Evolutionary conservation across 805 yeast species (phyloP), one percentile per base, ranked within the genome.

Genomic region (Maudiozyma serrabonitensis): DNA sequence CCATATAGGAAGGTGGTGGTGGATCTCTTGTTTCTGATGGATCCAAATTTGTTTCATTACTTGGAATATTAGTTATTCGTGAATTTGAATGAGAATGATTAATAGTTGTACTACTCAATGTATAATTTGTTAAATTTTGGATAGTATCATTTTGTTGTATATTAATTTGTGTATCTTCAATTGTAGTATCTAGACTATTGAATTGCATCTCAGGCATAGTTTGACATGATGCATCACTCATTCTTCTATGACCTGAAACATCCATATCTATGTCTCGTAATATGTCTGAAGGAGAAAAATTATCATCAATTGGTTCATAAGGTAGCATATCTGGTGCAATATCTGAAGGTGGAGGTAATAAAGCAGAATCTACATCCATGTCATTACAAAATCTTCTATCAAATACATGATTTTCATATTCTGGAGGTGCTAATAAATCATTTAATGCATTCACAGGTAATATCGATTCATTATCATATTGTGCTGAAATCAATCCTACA

Each of bases 391-490:
- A 46, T 19, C 42, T 16, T 15, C 43, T 25, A 38, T 47, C 96
- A 65, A 83, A 86, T 34, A 87, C 78, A 63, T 86, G 93, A 50
- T 75, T 79, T 52, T 79, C 88, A 64, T 89, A 89, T 51, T 82
- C 75, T 26, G 96, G 95, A 3, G 96, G 96, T 1, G 95, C 93
- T 67, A 79, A 72, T 50, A 74, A 70, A 5, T 74, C 71, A 12
- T 63, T 59, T 15, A 61, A 47, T 34, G 56, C 42, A 9, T 26
- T 32, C 3, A 38, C 50, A 4, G 50, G 50, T 23, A 47, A 28
- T 15, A 32, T 23, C 4, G 35, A 19, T 25, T 42, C 37, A 21
- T 32, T 43, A 28, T 26, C 25, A 18, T 43, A n/a, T 11, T 43
- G 35, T 8, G 23, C 13, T 12, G 39, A 43, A 2, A 43, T 28